These are phyloP conservation scores for Lactifluus echinatus DNA, from an alignment of 768 basidiomycete genomes.

Conservation along the genomic window DNA sequence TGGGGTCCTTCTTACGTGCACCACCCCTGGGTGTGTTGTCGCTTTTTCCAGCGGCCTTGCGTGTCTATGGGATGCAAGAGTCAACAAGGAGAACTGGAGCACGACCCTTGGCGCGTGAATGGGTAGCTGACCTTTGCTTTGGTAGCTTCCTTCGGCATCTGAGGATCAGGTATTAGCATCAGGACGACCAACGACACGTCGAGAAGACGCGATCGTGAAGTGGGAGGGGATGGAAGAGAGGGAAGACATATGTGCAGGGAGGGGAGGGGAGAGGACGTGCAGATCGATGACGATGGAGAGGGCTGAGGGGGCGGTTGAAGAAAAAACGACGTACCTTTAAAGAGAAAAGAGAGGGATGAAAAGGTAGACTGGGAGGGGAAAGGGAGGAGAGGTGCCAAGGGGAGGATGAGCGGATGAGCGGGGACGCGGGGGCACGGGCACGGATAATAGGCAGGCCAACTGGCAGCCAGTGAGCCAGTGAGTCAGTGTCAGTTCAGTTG, in stretches of 20 bases:
- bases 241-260: background rate
- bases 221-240: conserved; percentile 1
- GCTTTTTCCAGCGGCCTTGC: conserved; percentile 68
- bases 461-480: no score
- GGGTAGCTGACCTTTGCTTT: conserved; percentile 53
- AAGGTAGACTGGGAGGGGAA: background rate
- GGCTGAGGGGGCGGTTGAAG: background rate
- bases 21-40: conserved; percentile 42
- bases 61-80: conserved; percentile 33
- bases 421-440: conserved; percentile 15
- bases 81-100: conserved; percentile 9
- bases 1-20: conserved; percentile 69
- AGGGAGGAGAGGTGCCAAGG: conserved; percentile 4
- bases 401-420: conserved; percentile 11
- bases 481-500: background rate
- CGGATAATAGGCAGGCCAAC: conserved; percentile 12
- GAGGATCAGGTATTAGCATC: conserved; percentile 27
- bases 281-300: conserved; percentile 8
- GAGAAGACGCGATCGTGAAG: conserved; percentile 24
- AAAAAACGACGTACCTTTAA: conserved; percentile 9
- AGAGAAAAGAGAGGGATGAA: background rate
- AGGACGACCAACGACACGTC: conserved; percentile 36
- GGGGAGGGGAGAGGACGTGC: background rate
- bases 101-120: conserved; percentile 9
- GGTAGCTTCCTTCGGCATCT: conserved; percentile 75